These are phyloP conservation scores for Venturia aucupariae DNA, from an alignment of 2,329 filamentous ascomycete genomes.

Conservation along the genomic window DNA sequence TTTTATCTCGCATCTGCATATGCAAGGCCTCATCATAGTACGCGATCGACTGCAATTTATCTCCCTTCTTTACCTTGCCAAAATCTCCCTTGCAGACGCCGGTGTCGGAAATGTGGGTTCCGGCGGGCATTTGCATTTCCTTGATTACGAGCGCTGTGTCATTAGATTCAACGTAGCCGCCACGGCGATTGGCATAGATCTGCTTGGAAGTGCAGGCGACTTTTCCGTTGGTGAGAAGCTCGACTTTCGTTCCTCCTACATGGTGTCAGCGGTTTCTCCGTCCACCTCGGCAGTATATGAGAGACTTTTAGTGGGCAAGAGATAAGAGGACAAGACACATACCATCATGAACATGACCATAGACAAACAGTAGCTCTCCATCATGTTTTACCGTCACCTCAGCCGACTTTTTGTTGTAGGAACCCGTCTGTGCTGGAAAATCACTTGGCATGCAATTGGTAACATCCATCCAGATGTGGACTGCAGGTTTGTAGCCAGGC, in stretches of 20 bases:
- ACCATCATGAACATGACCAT: not conserved
- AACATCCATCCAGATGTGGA: slow-evolving; percentile 3
- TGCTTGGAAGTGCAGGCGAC: slow-evolving; percentile 13
- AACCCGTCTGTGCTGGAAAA: slow-evolving; percentile 7
- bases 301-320: not conserved
- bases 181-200: slow-evolving; percentile 11
- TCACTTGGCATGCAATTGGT: slow-evolving; percentile 10
- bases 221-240: slow-evolving; percentile 9
- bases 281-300: not conserved
- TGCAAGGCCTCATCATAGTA: slow-evolving; percentile 10
- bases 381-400: not conserved
- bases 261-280: not conserved
- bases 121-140: slow-evolving; percentile 5
- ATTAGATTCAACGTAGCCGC: slow-evolving; percentile 1
- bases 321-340: not conserved
- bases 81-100: slow-evolving; percentile 13
- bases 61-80: slow-evolving; percentile 4
- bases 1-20: slow-evolving; percentile 12
- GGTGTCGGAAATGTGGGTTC: slow-evolving; percentile 14
- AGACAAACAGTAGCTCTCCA: slow-evolving; percentile 12
- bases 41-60: not conserved
- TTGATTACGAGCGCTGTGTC: not conserved
- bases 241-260: slow-evolving; percentile 4
- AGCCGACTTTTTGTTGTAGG: slow-evolving; percentile 9
- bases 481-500: slow-evolving; percentile 10